These are phyloP conservation scores for Suillus placidus DNA, from an alignment of 768 basidiomycete genomes.

Conservation along the genomic window DNA sequence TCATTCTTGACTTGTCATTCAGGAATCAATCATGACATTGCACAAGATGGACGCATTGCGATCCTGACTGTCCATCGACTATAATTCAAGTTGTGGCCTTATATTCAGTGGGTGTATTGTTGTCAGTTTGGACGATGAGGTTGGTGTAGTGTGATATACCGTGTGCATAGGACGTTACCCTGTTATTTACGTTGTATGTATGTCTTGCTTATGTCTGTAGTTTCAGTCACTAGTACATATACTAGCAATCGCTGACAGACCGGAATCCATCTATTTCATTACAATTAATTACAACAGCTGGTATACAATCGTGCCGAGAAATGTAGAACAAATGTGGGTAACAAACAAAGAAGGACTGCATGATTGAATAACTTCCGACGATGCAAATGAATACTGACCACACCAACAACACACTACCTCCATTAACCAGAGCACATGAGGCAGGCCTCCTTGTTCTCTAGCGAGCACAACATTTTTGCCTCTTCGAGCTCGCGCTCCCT, in stretches of 20 bases:
- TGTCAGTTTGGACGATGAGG: background rate
- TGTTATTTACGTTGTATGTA: background rate
- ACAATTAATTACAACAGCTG: conserved; percentile 23
- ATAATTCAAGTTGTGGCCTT: conserved; percentile 24
- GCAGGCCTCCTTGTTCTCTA: conserved; percentile 95
- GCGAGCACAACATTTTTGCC: conserved; percentile 78
- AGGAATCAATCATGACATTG: conserved; percentile 83
- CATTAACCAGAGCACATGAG: conserved; percentile 85
- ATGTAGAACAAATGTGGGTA: conserved; percentile 5
- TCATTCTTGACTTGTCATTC: conserved; percentile 4
- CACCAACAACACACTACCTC: background rate
- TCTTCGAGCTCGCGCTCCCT: conserved; percentile 77
- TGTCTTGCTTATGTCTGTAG: background rate
- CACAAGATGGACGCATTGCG: conserved; percentile 82
- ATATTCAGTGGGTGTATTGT: background rate
- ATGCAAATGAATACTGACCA: background rate
- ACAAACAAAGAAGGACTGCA: conserved; percentile 11
- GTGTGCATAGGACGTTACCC: background rate
- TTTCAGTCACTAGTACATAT: background rate
- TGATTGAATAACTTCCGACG: conserved; percentile 10
- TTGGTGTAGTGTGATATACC: conserved; percentile 8
- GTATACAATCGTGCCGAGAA: conserved; percentile 17
- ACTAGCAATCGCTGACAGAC: background rate
- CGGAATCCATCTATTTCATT: conserved; percentile 9
- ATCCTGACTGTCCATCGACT: conserved; percentile 66